Evolutionary conservation across 352 stramenopile genomes (phyloP).

Genomic region (Blastocystis hominis): DNA sequence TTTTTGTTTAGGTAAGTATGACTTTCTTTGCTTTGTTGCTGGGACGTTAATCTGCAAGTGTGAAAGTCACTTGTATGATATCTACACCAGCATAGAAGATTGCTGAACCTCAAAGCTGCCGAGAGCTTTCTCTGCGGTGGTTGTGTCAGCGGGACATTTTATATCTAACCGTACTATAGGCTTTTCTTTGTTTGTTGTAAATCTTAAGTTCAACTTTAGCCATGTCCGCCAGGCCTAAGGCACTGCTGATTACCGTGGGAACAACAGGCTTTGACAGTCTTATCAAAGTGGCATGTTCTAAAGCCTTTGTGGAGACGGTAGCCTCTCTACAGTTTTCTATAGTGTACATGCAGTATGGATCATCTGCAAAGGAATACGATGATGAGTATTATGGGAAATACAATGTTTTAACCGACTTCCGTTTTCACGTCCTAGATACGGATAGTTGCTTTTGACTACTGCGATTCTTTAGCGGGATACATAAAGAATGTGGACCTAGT

Average conservation of each 20-base stretch:
- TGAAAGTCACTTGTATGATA: not conserved
- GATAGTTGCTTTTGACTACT: conserved; percentile 23
- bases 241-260: conserved; percentile 32
- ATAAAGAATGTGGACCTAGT: not conserved
- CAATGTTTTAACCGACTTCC: not conserved
- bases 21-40: not conserved
- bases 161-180: not conserved
- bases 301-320: not conserved
- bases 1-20: not conserved
- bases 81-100: not conserved
- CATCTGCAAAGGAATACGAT: not conserved
- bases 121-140: not conserved
- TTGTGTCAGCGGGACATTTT: not conserved
- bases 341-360: conserved; percentile 15
- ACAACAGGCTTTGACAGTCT: conserved; percentile 37
- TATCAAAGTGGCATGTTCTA: not conserved
- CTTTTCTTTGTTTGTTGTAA: not conserved
- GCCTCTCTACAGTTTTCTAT: not conserved
- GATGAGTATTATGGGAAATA: not conserved
- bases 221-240: not conserved
- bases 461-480: not conserved
- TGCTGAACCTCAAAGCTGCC: not conserved
- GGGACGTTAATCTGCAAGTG: not conserved
- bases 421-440: not conserved
- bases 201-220: too few species aligned